Conservation (phyloP, 140 eudicot genomes). For the Erigeron philadelphicus region DNA sequence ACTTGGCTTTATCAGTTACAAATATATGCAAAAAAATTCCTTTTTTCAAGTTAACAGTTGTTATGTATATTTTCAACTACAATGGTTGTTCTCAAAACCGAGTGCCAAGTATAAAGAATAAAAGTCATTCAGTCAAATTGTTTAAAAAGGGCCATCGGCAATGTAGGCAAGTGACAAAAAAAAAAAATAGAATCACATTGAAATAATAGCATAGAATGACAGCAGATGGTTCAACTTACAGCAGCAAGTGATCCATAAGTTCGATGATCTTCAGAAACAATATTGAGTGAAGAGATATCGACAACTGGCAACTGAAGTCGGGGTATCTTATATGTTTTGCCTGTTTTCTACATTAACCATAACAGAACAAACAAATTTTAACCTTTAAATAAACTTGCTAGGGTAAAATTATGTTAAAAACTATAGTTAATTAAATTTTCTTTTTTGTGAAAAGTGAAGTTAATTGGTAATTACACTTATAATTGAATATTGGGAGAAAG, state of each 20-base stretch:
- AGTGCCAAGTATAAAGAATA: background rate
- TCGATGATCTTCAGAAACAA: constrained; percentile 92
- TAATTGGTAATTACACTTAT: constrained; percentile 2
- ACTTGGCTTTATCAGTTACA: background rate
- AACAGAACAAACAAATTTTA: constrained; percentile 13
- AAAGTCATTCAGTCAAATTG: constrained; percentile 5
- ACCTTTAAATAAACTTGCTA: constrained; percentile 10
- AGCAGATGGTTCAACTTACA: constrained; percentile 51
- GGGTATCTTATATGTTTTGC: constrained; percentile 67
- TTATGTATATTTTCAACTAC: background rate
- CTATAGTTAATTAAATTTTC: background rate
- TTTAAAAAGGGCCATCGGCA: background rate
- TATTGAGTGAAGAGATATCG: constrained; percentile 52
- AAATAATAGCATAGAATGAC: constrained; percentile 8
- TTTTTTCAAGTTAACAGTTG: constrained; percentile 13
- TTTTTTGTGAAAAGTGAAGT: background rate
- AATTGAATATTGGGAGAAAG: background rate
- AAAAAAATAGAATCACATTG: background rate
- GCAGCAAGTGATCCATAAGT: constrained; percentile 83
- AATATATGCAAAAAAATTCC: background rate
- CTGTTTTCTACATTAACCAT: constrained; percentile 56
- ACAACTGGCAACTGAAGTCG: constrained; percentile 85
- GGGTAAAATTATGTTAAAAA: background rate
- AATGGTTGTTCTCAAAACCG: constrained; percentile 8
- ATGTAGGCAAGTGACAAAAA: background rate